Evolutionary conservation across 2,329 filamentous ascomycete genomes (phyloP).

Genomic region (Colletotrichum melonis): DNA sequence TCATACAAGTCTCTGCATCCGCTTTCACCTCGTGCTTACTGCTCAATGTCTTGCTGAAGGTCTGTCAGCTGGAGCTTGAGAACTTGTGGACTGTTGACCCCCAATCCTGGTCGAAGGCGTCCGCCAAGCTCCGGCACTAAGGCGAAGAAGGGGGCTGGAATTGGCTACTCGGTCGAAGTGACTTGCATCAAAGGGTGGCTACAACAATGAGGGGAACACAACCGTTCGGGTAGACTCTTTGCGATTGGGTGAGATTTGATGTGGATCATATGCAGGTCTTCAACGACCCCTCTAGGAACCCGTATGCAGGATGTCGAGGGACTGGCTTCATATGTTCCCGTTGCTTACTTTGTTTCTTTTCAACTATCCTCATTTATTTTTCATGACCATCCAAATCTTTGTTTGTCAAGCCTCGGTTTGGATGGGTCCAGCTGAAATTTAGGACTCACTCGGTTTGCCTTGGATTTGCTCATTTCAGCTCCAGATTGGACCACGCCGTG

Average conservation of each 20-base stretch:
- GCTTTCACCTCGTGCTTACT: neutral
- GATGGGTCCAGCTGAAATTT: neutral
- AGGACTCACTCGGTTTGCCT: neutral
- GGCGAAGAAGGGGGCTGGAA: neutral
- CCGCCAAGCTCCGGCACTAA: conserved; percentile 16
- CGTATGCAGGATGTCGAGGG: neutral
- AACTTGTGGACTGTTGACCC: neutral
- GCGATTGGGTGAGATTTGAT: conserved; percentile 24
- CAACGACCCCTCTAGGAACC: neutral
- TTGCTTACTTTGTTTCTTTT: neutral
- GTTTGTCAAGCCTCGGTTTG: neutral
- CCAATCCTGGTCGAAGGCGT: neutral
- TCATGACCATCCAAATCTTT: neutral
- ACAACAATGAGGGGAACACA: neutral
- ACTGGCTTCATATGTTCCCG: neutral
- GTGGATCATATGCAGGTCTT: conserved; percentile 27
- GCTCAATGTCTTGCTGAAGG: neutral
- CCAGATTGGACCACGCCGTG: no score
- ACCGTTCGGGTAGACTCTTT: neutral
- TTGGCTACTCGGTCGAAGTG: neutral
- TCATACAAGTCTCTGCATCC: neutral
- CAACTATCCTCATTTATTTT: neutral
- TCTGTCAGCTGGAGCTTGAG: neutral
- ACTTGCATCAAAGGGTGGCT: conserved; percentile 15
- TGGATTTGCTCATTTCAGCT: neutral